Conservation (phyloP, 192 early-diverging fungal species). For the Gamsiella multidivaricata region DNA sequence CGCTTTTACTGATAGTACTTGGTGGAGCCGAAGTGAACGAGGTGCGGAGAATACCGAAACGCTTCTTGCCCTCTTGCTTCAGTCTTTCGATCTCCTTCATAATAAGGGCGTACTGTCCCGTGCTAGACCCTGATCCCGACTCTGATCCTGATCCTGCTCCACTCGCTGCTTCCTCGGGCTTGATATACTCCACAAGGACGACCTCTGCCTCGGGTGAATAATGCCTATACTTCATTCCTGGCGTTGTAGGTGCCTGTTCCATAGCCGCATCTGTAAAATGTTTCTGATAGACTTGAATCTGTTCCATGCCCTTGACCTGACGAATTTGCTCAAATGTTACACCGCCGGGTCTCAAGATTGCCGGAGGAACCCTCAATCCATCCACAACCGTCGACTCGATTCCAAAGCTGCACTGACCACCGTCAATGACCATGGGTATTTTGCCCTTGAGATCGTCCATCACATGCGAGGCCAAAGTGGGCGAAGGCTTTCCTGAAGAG, state of each 20-base stretch:
- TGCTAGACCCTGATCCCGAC: neutral
- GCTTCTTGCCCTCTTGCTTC: conserved; percentile 29
- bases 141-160: conserved; percentile 2
- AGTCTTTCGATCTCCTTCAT: conserved; percentile 45
- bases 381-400: conserved; percentile 97
- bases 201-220: conserved; percentile 94
- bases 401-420: conserved; percentile 87
- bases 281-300: conserved; percentile 80
- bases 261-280: conserved; percentile 76
- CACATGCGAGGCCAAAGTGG: conserved; percentile 92
- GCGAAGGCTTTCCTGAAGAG: conserved; percentile 93
- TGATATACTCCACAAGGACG: conserved; percentile 69
- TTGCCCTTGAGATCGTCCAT: conserved; percentile 79
- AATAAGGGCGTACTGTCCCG: conserved; percentile 22
- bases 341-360: conserved; percentile 93
- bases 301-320: conserved; percentile 69
- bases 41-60: conserved; percentile 53
- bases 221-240: conserved; percentile 99
- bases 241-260: conserved; percentile 89
- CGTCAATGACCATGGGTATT: conserved; percentile 91
- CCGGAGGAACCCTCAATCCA: conserved; percentile 75
- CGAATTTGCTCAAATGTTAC: conserved; percentile 84
- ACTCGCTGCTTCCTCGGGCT: neutral
- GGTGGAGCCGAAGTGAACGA: conserved; percentile 12
- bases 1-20: neutral